phyloP scores from a whole-genome alignment of 78 protist genomes.

The Anaeramoeba flamelloides region DNA sequence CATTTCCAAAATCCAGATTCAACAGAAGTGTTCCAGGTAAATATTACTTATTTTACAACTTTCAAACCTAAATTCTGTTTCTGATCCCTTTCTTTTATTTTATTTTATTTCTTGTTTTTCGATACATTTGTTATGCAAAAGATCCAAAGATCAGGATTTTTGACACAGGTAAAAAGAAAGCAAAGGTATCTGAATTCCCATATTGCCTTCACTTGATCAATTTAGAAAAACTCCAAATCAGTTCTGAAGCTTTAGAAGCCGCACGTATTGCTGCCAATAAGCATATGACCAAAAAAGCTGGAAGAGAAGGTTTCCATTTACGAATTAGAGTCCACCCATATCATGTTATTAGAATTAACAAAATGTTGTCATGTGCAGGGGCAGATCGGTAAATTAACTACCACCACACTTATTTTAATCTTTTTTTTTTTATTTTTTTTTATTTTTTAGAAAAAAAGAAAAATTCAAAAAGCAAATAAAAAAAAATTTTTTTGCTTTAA shows the following conservation, averaged over 20 bases:
- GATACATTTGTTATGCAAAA: too few relatives aligned
- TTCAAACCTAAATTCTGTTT: too few relatives aligned
- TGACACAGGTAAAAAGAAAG: conserved; percentile 91
- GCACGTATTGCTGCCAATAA: conserved; percentile 94
- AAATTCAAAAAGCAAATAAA: too few relatives aligned
- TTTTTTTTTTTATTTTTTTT: not conserved
- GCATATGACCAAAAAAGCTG: conserved; percentile 70
- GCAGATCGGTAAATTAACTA: conserved; percentile 74
- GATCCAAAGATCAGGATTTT: conserved; percentile 72
- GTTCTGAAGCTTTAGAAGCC: conserved; percentile 96
- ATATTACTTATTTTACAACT: conserved; percentile 12
- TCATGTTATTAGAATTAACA: conserved; percentile 99
- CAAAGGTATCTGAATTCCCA: conserved; percentile 88
- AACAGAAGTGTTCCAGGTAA: conserved; percentile 99
- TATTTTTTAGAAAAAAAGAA: too few relatives aligned
- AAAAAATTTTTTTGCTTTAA: too few relatives aligned
- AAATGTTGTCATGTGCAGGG: conserved; percentile 99
- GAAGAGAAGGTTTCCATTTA: conserved; percentile 94
- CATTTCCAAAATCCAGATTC: conserved; percentile 97
- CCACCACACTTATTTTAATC: not conserved
- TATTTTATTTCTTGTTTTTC: too few relatives aligned
- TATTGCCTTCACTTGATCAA: conserved; percentile 87
- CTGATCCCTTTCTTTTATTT: too few relatives aligned
- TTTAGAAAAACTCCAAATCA: conserved; percentile 87
- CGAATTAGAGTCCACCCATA: conserved; percentile 97